phyloP scores from a whole-genome alignment of 257 asterid species.

The Solanum ossicruentum region DNA sequence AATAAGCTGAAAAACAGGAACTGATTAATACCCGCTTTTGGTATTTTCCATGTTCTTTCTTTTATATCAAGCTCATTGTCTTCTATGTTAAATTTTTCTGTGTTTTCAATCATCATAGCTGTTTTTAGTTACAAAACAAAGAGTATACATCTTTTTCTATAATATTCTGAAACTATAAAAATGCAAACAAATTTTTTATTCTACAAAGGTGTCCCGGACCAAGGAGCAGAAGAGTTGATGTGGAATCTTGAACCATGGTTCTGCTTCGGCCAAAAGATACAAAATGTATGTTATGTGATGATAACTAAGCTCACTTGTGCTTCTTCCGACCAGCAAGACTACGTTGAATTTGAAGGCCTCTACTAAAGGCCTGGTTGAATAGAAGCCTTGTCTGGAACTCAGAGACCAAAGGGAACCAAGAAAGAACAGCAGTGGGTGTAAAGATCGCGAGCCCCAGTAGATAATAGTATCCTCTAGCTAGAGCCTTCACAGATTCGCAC shows the following conservation, averaged over 20 bases:
- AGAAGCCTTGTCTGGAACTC: slow-evolving; percentile 91
- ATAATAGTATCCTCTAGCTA: slow-evolving; percentile 90
- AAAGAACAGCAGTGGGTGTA: slow-evolving; percentile 53
- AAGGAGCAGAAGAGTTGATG: background rate
- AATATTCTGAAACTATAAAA: background rate
- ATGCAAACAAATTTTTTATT: background rate
- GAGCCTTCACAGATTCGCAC: slow-evolving; percentile 85
- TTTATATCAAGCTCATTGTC: too few species aligned
- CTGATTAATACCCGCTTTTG: too few species aligned
- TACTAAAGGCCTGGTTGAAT: slow-evolving; percentile 96
- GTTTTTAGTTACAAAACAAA: background rate
- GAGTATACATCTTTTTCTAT: background rate
- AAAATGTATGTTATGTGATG: background rate
- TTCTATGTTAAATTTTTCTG: too few species aligned
- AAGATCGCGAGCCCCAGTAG: slow-evolving; percentile 59
- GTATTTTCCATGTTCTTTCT: too few species aligned
- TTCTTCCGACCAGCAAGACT: slow-evolving; percentile 88
- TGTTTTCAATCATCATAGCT: too few species aligned
- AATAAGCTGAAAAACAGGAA: too few species aligned
- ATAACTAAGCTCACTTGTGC: slow-evolving; percentile 26
- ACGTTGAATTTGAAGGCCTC: slow-evolving; percentile 87
- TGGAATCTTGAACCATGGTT: background rate
- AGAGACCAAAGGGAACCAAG: slow-evolving; percentile 89
- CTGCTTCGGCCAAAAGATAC: background rate
- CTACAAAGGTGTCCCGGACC: background rate